Conservation (phyloP, 768 basidiomycete genomes). For the Boletellus emodensis region DNA sequence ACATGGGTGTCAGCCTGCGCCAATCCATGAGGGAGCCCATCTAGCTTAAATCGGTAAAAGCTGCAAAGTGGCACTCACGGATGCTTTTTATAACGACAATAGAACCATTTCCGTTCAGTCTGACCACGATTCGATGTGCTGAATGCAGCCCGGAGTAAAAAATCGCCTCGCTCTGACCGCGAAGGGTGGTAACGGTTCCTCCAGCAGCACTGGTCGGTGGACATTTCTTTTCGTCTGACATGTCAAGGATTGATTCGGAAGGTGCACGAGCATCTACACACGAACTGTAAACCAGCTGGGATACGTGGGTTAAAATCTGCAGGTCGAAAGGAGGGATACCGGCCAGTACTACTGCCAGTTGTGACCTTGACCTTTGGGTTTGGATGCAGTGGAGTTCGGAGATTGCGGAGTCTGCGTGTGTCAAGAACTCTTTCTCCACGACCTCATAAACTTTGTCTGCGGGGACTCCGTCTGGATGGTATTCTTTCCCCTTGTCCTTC, state of each 20-base stretch:
- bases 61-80: constrained; percentile 3
- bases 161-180: background rate
- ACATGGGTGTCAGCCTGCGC: background rate
- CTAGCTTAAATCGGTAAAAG: constrained; percentile 19
- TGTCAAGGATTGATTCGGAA: background rate
- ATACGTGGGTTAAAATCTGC: background rate
- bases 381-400: background rate
- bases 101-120: background rate
- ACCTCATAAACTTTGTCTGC: background rate
- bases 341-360: background rate
- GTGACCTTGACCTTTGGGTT: background rate
- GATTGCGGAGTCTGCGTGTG: background rate
- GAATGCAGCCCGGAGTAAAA: constrained; percentile 1
- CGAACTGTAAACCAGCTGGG: constrained; percentile 2
- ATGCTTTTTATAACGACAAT: constrained; percentile 6
- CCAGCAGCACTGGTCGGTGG: constrained; percentile 9
- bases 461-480: background rate
- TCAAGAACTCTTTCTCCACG: background rate
- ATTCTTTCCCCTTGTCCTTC: background rate
- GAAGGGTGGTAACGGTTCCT: background rate
- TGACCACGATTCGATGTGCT: constrained; percentile 4
- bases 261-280: background rate
- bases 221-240: constrained; percentile 3
- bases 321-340: background rate
- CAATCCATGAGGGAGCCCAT: constrained; percentile 9